These are phyloP conservation scores for Malassezia caprae DNA, from an alignment of 1,284 basidiomycete species.

Conservation along the genomic window DNA sequence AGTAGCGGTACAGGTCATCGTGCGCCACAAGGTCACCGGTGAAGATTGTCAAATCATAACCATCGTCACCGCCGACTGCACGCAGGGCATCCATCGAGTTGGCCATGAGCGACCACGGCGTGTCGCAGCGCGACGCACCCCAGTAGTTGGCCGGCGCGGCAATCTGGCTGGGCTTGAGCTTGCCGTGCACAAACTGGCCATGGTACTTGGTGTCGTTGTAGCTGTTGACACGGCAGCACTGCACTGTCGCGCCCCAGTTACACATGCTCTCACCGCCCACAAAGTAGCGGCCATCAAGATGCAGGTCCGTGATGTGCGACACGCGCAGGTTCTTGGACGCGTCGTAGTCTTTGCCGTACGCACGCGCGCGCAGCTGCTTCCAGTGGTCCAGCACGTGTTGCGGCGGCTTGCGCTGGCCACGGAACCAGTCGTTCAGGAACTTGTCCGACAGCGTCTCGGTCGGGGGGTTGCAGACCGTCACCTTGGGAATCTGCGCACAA, in stretches of 20 bases:
- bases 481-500: constrained; percentile 32
- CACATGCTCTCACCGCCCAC: constrained; percentile 67
- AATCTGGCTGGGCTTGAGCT: constrained; percentile 23
- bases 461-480: constrained; percentile 15
- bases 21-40: constrained; percentile 65
- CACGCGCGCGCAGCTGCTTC: constrained; percentile 2
- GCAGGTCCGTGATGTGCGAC: constrained; percentile 66
- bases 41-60: constrained; percentile 61
- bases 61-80: constrained; percentile 54
- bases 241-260: constrained; percentile 52
- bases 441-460: constrained; percentile 20
- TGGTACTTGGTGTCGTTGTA: constrained; percentile 50
- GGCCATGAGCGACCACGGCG: constrained; percentile 59
- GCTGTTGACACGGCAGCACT: constrained; percentile 61
- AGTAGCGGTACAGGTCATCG: constrained; percentile 37
- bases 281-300: constrained; percentile 67
- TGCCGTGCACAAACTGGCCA: constrained; percentile 49
- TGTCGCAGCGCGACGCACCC: constrained; percentile 55
- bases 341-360: constrained; percentile 2
- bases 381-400: constrained; percentile 4
- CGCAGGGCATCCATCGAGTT: constrained; percentile 63
- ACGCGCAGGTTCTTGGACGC: constrained; percentile 54
- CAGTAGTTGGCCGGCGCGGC: constrained; percentile 32
- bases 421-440: constrained; percentile 39
- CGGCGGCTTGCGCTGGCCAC: constrained; percentile 22